These are phyloP conservation scores for Cicer yamashitae DNA, from an alignment of 306 rosid species.

Conservation along the genomic window DNA sequence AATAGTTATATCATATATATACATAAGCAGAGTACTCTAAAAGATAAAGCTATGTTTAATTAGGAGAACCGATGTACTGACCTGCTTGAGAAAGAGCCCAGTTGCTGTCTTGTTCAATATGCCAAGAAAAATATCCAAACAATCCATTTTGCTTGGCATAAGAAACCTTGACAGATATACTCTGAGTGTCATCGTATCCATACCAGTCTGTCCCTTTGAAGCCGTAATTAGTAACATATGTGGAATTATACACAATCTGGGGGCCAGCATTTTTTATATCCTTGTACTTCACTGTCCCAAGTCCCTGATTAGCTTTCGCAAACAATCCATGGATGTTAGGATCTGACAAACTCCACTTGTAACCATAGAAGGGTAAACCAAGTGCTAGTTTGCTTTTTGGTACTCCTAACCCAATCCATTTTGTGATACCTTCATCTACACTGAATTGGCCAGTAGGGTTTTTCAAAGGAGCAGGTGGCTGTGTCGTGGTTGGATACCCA, in stretches of 20 bases:
- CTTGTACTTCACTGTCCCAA: slow-evolving; percentile 42
- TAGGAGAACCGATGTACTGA: neutral
- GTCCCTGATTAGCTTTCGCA: slow-evolving; percentile 42
- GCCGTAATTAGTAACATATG: slow-evolving; percentile 51
- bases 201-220: slow-evolving; percentile 50
- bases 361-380: slow-evolving; percentile 55
- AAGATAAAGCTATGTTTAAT: neutral
- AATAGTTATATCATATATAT: neutral
- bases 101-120: slow-evolving; percentile 46
- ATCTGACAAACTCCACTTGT: slow-evolving; percentile 50
- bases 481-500: slow-evolving; percentile 1
- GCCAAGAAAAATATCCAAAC: slow-evolving; percentile 50
- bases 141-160: slow-evolving; percentile 49
- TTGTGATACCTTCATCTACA: slow-evolving; percentile 32
- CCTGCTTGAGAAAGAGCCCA: slow-evolving; percentile 60
- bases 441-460: slow-evolving; percentile 32
- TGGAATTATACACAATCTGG: slow-evolving; percentile 33
- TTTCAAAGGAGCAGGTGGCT: slow-evolving; percentile 39
- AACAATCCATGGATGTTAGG: slow-evolving; percentile 39
- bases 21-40: neutral
- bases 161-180: slow-evolving; percentile 43
- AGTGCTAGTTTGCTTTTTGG: slow-evolving; percentile 28
- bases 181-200: slow-evolving; percentile 58
- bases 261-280: slow-evolving; percentile 41
- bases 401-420: slow-evolving; percentile 31